phyloP scores from a whole-genome alignment of 441 rosid genomes.

The Pelargonium cotyledonis region DNA sequence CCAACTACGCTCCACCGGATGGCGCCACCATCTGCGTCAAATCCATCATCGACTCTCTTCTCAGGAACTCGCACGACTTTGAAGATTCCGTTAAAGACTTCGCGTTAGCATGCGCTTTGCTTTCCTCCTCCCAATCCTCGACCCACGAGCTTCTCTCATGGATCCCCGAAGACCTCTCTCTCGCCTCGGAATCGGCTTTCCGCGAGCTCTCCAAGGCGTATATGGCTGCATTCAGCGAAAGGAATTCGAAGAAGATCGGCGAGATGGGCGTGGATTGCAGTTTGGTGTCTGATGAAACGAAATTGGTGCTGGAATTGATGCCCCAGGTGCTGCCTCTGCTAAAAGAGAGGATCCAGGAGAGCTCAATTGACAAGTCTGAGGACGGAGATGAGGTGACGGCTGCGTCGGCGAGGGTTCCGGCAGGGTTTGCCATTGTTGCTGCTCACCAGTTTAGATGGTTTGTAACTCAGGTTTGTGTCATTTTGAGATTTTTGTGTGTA shows the following conservation, averaged over 20 bases:
- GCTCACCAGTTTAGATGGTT: constrained; percentile 81
- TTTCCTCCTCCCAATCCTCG: constrained; percentile 48
- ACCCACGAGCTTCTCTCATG: constrained; percentile 59
- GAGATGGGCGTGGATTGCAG: constrained; percentile 21
- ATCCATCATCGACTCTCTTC: constrained; percentile 40
- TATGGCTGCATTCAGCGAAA: constrained; percentile 20
- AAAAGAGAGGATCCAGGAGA: constrained; percentile 56
- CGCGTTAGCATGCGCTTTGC: constrained; percentile 57
- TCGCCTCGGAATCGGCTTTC: constrained; percentile 33
- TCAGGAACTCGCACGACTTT: constrained; percentile 23
- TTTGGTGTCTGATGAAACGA: constrained; percentile 19
- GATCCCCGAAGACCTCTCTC: constrained; percentile 42
- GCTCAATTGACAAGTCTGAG: constrained; percentile 46
- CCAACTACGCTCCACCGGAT: constrained; percentile 41
- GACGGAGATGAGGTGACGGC: constrained; percentile 50
- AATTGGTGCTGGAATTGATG: constrained; percentile 44
- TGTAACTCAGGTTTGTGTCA: constrained; percentile 54
- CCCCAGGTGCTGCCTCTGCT: constrained; percentile 47
- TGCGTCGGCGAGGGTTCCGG: constrained; percentile 61
- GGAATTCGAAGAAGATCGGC: constrained; percentile 20
- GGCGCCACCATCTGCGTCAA: constrained; percentile 38
- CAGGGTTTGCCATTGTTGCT: constrained; percentile 57
- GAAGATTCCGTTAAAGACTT: constrained; percentile 35
- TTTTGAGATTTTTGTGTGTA: not conserved
- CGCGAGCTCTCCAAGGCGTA: constrained; percentile 34